Percentiles rank a stretch among this genome's conserved stretches.
Conservation (phyloP, 2,329 filamentous ascomycete genomes). For the Penicillium decumbens region DNA sequence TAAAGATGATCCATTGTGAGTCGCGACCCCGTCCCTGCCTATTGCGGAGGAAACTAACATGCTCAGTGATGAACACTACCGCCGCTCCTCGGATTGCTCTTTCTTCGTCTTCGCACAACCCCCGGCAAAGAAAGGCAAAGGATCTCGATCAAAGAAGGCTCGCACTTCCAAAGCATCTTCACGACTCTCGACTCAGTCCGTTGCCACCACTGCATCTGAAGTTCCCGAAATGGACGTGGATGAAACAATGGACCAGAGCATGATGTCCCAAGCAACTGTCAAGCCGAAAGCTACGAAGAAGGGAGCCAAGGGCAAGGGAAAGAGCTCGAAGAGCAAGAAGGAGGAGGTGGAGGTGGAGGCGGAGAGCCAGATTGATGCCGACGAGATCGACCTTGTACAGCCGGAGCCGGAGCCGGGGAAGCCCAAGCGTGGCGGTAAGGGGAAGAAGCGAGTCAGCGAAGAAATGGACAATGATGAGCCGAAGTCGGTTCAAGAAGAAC, state of each 20-base stretch:
- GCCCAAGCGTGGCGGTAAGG: constrained; percentile 39
- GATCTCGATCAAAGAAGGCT: constrained; percentile 51
- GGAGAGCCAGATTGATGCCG: constrained; percentile 28
- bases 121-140: constrained; percentile 54
- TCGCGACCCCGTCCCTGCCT: constrained; percentile 22
- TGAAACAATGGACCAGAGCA: constrained; percentile 55
- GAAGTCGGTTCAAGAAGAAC: constrained; percentile 11
- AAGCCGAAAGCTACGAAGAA: constrained; percentile 53
- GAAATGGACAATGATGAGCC: constrained; percentile 41
- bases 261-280: constrained; percentile 46
- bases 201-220: constrained; percentile 43
- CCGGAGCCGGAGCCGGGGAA: constrained; percentile 33
- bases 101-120: constrained; percentile 68
- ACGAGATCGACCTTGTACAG: constrained; percentile 23
- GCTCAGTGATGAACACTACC: constrained; percentile 74
- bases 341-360: constrained; percentile 49
- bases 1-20: constrained; percentile 79
- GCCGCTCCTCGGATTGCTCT: constrained; percentile 69
- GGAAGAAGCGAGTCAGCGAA: constrained; percentile 62
- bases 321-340: constrained; percentile 38
- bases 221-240: constrained; percentile 41
- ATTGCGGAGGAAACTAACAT: constrained; percentile 10
- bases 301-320: constrained; percentile 34
- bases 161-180: constrained; percentile 64
- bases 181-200: constrained; percentile 54